Conservation (phyloP, 345 rosid genomes). For the Ceriops tagal region DNA sequence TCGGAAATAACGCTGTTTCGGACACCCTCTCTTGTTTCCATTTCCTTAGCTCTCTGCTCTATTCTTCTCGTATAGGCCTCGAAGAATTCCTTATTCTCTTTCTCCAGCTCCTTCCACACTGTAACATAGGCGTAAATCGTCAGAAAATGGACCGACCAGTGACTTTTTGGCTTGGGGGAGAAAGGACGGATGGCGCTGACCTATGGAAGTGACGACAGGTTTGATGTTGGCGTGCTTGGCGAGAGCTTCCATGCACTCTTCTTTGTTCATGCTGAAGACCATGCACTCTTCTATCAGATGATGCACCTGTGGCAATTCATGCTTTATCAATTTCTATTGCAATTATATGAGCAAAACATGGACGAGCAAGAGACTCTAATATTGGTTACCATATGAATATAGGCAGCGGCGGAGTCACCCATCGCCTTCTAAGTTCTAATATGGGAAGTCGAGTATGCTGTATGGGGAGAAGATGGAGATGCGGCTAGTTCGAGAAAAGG, state of each 20-base stretch:
- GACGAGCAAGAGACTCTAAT: not conserved
- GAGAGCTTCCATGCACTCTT: constrained; percentile 93
- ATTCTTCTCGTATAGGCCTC: constrained; percentile 51
- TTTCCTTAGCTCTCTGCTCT: constrained; percentile 30
- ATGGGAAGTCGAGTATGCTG: too few relatives aligned
- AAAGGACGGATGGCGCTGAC: constrained; percentile 20
- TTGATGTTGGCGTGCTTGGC: constrained; percentile 78
- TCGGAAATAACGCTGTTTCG: constrained; percentile 30
- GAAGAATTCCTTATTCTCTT: constrained; percentile 85
- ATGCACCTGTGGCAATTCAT: constrained; percentile 56
- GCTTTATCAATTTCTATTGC: not conserved
- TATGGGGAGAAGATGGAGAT: not conserved
- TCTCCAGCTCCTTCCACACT: constrained; percentile 96
- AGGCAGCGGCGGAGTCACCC: constrained; percentile 26
- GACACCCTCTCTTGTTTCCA: constrained; percentile 41
- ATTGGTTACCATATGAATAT: constrained; percentile 23
- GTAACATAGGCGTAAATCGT: not conserved
- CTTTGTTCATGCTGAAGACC: constrained; percentile 74
- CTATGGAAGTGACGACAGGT: constrained; percentile 81
- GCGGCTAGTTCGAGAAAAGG: not conserved
- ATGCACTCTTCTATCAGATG: constrained; percentile 88
- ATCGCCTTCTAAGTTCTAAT: not conserved
- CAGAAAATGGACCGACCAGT: too few relatives aligned
- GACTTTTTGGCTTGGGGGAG: too few relatives aligned
- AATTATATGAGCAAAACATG: not conserved